Base-by-base conservation (phyloP, 1,284 basidiomycete genomes). In the Erythrobasidium hasegawianum region DNA sequence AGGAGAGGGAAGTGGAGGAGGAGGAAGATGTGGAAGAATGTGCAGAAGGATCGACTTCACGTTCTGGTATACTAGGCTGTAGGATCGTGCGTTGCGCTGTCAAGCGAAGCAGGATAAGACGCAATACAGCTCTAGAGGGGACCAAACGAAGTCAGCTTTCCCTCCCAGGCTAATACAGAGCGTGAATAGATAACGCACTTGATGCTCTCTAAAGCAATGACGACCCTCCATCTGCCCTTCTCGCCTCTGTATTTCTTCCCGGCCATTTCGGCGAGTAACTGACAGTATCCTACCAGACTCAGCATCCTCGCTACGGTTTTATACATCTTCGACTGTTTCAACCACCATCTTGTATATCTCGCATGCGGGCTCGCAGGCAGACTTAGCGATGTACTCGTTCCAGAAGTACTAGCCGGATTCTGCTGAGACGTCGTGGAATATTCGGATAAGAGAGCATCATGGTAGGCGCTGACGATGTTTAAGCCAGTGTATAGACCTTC, bases 381-480 rank as follows among this genome's bases (percentile, higher is more conserved):
- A n/a, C n/a, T n/a, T n/a, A n/a, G n/a, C n/a, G n/a, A n/a, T n/a
- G n/a, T n/a, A n/a, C n/a, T n/a, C n/a, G n/a, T n/a, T n/a, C n/a
- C n/a, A n/a, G n/a, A n/a, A n/a, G n/a, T n/a, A n/a, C n/a, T n/a
- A n/a, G n/a, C n/a, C n/a, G n/a, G n/a, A 45, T 38, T 18, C 26
- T 8, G 50, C n/a, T 13, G 10, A 14, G 14, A 20, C 54, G 59
- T 71, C 58, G 57, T 39, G n/a, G n/a, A n/a, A 49, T 18, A 74
- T 72, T 47, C 77, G 62, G 24, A 77, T 72, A 58, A 20, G 9
- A 80, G 72, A 14, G 76, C 75, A 69, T 80, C 78, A 69, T 80
- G 79, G 71, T 79, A 79, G 59, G 78, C 72, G 29, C 77, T 76
- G 26, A 80, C 72, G 8, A 80, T 68, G 55, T 79, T 79, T 59